Evolutionary conservation across 164 flowering plant genomes (phyloP).

Genomic region (Magnolia officinalis): DNA sequence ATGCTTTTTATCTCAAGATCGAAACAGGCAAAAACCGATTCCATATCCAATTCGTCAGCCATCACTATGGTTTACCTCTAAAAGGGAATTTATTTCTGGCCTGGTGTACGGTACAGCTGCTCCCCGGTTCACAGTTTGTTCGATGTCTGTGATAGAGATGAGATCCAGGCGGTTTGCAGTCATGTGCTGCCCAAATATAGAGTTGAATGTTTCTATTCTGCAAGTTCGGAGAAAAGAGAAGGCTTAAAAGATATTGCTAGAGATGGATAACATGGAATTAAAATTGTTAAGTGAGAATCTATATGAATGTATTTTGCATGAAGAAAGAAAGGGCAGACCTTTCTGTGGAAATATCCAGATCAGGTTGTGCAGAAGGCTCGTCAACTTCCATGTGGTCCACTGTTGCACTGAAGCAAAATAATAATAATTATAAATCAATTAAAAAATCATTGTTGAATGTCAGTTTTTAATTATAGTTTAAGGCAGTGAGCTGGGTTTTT

Average conservation of each 20-base stretch:
- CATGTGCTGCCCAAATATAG: slow-evolving; percentile 71
- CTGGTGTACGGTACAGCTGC: slow-evolving; percentile 51
- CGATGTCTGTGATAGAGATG: slow-evolving; percentile 65
- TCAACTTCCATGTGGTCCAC: slow-evolving; percentile 87
- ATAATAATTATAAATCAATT: neutral
- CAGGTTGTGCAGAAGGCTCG: slow-evolving; percentile 37
- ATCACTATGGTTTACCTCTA: slow-evolving; percentile 48
- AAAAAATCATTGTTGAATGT: neutral
- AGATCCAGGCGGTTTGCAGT: slow-evolving; percentile 60
- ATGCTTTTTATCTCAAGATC: neutral
- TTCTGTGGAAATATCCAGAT: slow-evolving; percentile 37
- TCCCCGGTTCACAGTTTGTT: slow-evolving; percentile 53
- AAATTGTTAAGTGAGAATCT: neutral
- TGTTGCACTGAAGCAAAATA: slow-evolving; percentile 11
- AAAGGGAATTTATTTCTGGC: slow-evolving; percentile 51
- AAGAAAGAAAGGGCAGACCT: slow-evolving; percentile 40
- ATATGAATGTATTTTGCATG: neutral
- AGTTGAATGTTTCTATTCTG: slow-evolving; percentile 76
- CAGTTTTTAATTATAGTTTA: neutral
- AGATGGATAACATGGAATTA: neutral
- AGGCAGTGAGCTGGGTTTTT: neutral
- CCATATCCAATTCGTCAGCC: neutral
- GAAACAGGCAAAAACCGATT: neutral
- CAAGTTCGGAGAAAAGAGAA: slow-evolving; percentile 10
- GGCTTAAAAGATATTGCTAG: neutral